A percentile compares a stretch with the other conserved stretches of the same genome.
Evolutionary conservation across 805 yeast species (phyloP).

Genomic region (Cyberlindnera maritima): DNA sequence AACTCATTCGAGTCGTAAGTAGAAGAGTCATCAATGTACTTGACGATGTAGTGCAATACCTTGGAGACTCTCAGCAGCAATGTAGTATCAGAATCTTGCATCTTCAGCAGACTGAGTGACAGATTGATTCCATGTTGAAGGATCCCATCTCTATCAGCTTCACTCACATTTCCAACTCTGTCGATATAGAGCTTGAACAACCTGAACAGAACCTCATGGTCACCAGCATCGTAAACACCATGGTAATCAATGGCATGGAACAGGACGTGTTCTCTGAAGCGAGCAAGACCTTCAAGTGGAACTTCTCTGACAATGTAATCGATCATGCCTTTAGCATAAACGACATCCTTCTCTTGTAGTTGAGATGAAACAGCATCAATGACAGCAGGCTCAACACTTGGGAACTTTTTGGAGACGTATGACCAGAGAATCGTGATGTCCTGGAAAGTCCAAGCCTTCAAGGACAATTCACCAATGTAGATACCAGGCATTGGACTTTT

Average conservation of each 20-base stretch:
- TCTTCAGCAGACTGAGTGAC: background rate
- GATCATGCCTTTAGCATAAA: slow-evolving; percentile 8
- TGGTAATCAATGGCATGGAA: slow-evolving; percentile 17
- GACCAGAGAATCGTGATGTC: slow-evolving; percentile 2
- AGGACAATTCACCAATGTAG: background rate
- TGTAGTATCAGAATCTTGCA: background rate
- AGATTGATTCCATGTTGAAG: slow-evolving; percentile 7
- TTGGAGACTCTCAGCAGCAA: background rate
- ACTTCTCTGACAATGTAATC: background rate
- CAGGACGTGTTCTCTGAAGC: slow-evolving; percentile 13
- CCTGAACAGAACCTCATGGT: background rate
- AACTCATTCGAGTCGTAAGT: background rate
- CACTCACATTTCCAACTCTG: background rate
- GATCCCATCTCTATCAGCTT: background rate
- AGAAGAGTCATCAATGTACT: background rate
- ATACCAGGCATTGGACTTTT: slow-evolving; percentile 3
- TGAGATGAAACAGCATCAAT: background rate
- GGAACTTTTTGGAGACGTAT: background rate
- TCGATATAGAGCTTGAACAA: slow-evolving; percentile 6
- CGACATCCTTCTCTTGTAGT: slow-evolving; percentile 6
- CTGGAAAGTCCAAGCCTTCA: background rate
- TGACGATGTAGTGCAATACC: background rate
- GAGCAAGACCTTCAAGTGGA: background rate
- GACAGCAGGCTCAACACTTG: background rate
- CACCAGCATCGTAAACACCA: background rate